A percentile compares a stretch with the other conserved stretches of the same genome.
phyloP scores from a whole-genome alignment of 345 rosid species.

The Citropsis articulata region DNA sequence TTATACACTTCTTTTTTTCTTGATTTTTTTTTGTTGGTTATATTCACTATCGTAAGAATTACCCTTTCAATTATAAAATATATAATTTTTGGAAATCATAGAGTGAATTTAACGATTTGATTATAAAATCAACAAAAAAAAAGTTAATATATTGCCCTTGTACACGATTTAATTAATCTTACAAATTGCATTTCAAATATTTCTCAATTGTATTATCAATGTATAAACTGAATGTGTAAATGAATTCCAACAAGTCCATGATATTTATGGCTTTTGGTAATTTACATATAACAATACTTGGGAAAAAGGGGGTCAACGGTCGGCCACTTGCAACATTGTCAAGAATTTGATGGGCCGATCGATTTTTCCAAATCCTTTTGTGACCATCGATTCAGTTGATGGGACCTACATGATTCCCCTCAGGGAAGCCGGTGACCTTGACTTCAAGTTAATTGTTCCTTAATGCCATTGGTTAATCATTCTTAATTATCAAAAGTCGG shows the following conservation, averaged over 20 bases:
- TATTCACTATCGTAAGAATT: background rate
- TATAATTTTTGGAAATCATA: background rate
- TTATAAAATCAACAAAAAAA: background rate
- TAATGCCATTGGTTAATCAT: slow-evolving; percentile 14
- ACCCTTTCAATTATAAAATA: background rate
- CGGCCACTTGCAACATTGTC: slow-evolving; percentile 22
- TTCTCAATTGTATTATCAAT: background rate
- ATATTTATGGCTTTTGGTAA: background rate
- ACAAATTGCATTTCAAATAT: background rate
- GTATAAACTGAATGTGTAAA: too few species aligned
- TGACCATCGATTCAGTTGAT: slow-evolving; percentile 10
- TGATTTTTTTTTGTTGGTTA: background rate
- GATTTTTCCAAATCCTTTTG: slow-evolving; percentile 14
- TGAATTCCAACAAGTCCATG: background rate
- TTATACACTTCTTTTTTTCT: too few species aligned
- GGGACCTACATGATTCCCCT: slow-evolving; percentile 29
- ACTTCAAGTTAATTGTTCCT: background rate
- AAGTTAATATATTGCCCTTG: background rate
- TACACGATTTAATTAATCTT: background rate
- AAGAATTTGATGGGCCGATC: slow-evolving; percentile 15
- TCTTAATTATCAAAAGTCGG: slow-evolving; percentile 11
- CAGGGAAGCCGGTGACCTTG: slow-evolving; percentile 3
- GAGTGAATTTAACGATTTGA: background rate
- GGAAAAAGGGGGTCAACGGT: slow-evolving; percentile 15
- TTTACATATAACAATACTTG: background rate